Conservation (phyloP, 768 basidiomycete genomes). For the Collybiopsis confluens region DNA sequence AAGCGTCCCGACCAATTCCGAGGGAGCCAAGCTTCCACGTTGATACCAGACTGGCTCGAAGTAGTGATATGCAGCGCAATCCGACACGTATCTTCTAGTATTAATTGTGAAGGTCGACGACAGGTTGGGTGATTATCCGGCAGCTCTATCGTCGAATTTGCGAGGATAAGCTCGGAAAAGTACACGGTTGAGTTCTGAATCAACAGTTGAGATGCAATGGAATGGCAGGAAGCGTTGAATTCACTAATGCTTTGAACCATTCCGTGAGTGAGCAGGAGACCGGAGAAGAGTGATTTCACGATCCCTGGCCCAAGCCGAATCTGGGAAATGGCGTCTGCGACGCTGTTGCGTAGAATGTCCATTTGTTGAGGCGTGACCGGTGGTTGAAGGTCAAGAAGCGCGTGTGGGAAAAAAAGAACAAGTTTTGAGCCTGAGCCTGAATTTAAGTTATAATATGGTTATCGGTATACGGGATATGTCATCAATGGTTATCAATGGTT, state of each 20-base stretch:
- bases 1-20: constrained; percentile 10
- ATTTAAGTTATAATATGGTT: too few species aligned
- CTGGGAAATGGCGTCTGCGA: too few species aligned
- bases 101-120: neutral
- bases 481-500: too few species aligned
- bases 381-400: too few species aligned
- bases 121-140: constrained; percentile 2
- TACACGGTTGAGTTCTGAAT: constrained; percentile 1
- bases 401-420: too few species aligned
- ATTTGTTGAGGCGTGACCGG: too few species aligned
- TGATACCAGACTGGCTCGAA: constrained; percentile 8
- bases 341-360: too few species aligned
- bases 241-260: neutral
- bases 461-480: too few species aligned
- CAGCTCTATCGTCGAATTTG: neutral
- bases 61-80: constrained; percentile 10
- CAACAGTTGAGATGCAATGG: neutral
- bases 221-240: neutral
- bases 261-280: neutral
- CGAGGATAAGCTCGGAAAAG: neutral
- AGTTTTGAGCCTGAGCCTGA: too few species aligned
- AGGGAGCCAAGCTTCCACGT: constrained; percentile 13
- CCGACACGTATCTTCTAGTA: constrained; percentile 7
- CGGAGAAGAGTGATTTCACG: neutral
- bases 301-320: neutral